Percentiles rank a stretch among this genome's conserved stretches.
phyloP scores from a whole-genome alignment of 2,329 filamentous ascomycete species.

The Pseudocercospora crystallina region DNA sequence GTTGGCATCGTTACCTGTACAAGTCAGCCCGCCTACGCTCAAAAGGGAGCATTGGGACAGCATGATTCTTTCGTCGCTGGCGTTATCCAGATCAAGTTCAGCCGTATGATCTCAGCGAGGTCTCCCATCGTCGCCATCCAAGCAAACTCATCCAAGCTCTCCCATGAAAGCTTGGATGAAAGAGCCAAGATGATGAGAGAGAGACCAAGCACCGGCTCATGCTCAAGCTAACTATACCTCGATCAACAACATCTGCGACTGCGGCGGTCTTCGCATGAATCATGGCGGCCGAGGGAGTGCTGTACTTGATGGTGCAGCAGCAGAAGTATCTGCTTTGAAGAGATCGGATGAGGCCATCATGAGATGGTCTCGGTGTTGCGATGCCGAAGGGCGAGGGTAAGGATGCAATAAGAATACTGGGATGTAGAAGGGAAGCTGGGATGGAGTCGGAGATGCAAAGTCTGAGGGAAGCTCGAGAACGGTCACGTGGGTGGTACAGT shows the following conservation, averaged over 20 bases:
- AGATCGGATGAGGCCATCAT: too few relatives aligned
- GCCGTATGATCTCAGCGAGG: constrained; percentile 54
- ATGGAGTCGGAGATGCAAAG: too few relatives aligned
- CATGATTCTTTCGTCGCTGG: constrained; percentile 55
- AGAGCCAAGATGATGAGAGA: too few relatives aligned
- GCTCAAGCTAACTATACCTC: constrained; percentile 31
- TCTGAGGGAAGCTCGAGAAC: too few relatives aligned
- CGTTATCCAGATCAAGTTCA: constrained; percentile 57
- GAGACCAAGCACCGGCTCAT: constrained; percentile 38
- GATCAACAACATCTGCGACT: constrained; percentile 2
- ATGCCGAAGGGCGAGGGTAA: too few relatives aligned
- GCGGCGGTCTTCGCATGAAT: constrained; percentile 9
- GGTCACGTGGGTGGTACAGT: too few relatives aligned
- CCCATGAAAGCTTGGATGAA: too few relatives aligned
- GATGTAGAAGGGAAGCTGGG: too few relatives aligned
- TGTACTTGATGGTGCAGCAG: constrained; percentile 1
- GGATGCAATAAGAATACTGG: too few relatives aligned
- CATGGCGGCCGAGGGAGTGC: constrained; percentile 6
- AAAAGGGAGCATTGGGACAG: constrained; percentile 30
- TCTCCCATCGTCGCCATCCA: not conserved
- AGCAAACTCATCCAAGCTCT: too few relatives aligned
- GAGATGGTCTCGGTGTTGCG: too few relatives aligned
- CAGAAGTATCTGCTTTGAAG: too few relatives aligned
- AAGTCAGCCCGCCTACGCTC: constrained; percentile 31
- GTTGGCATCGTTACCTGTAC: constrained; percentile 33